Base-by-base conservation (phyloP, 2,329 filamentous ascomycete species). In the Diaporthe vexans region DNA sequence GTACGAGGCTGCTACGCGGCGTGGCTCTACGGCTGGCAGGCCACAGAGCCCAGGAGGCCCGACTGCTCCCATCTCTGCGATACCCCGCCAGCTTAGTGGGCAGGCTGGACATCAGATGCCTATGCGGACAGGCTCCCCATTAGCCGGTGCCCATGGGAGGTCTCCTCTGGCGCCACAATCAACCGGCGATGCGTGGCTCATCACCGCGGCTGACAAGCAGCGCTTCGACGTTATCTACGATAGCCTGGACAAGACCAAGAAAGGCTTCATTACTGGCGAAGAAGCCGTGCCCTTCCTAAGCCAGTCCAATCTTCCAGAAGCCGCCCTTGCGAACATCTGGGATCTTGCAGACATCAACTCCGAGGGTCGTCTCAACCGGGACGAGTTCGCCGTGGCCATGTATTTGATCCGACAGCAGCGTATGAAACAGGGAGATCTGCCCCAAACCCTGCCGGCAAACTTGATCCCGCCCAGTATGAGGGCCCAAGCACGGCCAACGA, bases 321-420 rank as follows among this genome's bases (percentile, higher is more conserved):
- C 98, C 79, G 91, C 91, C 13, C 87, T 99, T 71, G 97, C 97
- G 40, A 94, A 97, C 79, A 97, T 99, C 77, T 99, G 97, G 97
- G 97, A 99, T 82, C 90, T 99, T 40, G 93, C 97, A 19, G 97
- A 99, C 83, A 95, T 98, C 83, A 95, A 94, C 80, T 97, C 95
- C 10, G 94, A 95, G 78, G 97, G 97, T 15, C 92, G 93, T 73
- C 86, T 99, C 73, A 95, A 90, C 61, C 91, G 91, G 78, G 97
- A 99, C 78, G 95, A 98, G 79, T 99, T 99, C 81, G 95, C 97
- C 0, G 95, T 99, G 61, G 96, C 97, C 71, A 98, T 99, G 95
- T 97, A 97, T 81, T 88, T 99, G 68, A 98, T 99, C 79, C 91
- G 95, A 76, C 94, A 97, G 82, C 95, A 98, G 82, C 90, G 95